A percentile compares a stretch with the other conserved stretches of the same genome.
phyloP scores from a whole-genome alignment of 2,329 filamentous ascomycete genomes.

The Huntiella savannae region DNA sequence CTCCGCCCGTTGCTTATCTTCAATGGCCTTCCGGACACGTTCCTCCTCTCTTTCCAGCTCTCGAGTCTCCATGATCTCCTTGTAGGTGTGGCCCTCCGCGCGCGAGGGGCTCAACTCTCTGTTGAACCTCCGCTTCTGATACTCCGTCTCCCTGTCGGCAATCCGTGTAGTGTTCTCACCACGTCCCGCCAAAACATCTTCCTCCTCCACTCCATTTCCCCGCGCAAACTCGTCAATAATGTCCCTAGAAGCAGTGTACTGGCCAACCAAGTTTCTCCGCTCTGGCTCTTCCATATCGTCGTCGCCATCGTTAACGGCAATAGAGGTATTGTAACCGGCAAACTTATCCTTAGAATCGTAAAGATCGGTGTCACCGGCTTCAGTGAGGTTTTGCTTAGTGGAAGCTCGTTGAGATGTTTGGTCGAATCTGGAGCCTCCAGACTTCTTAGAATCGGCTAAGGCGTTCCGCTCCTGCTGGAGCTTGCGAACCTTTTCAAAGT shows the following conservation, averaged over 20 bases:
- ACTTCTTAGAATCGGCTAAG: conserved; percentile 54
- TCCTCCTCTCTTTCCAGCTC: conserved; percentile 90
- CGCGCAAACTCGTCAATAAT: conserved; percentile 90
- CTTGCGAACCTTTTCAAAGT: conserved; percentile 73
- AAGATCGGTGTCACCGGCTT: conserved; percentile 70
- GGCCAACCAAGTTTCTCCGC: conserved; percentile 66
- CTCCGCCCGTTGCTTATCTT: conserved; percentile 50
- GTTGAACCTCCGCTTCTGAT: conserved; percentile 88
- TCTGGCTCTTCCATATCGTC: conserved; percentile 58
- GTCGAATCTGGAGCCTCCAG: conserved; percentile 59
- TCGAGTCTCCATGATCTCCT: conserved; percentile 74
- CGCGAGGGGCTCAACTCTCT: conserved; percentile 71
- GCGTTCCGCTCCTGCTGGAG: conserved; percentile 88
- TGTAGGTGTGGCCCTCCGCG: conserved; percentile 63
- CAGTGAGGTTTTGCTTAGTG: conserved; percentile 80
- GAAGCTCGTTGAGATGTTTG: conserved; percentile 59
- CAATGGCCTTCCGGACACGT: conserved; percentile 60
- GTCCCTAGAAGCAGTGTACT: conserved; percentile 82
- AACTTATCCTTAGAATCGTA: conserved; percentile 74
- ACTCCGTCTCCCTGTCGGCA: conserved; percentile 83
- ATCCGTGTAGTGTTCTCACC: conserved; percentile 82
- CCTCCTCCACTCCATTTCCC: conserved; percentile 72
- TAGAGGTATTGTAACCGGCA: conserved; percentile 77
- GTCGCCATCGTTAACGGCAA: conserved; percentile 60
- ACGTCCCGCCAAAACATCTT: conserved; percentile 66